Evolutionary conservation across 768 basidiomycete species (phyloP).

Genomic region (Suillus subluteus): DNA sequence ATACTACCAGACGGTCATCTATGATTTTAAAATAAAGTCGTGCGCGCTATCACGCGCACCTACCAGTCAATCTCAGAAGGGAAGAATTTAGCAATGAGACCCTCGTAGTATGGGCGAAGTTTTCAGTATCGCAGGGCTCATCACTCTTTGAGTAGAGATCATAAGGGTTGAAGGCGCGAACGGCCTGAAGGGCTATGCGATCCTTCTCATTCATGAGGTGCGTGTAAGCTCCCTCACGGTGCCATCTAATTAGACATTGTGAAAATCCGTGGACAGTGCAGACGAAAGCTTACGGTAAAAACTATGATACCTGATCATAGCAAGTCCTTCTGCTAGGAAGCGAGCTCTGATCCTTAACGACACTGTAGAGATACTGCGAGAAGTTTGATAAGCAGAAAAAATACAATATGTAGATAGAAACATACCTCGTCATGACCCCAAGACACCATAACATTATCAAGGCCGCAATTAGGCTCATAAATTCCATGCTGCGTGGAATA

Average conservation of each 20-base stretch:
- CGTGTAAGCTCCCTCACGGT: conserved; percentile 82
- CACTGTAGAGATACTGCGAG: conserved; percentile 76
- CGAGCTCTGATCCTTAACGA: conserved; percentile 80
- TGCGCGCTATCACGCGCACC: not conserved
- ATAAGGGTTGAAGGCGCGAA: conserved; percentile 90
- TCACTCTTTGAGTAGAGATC: conserved; percentile 93
- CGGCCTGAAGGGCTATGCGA: conserved; percentile 64
- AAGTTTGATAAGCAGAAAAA: not conserved
- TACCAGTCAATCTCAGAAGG: conserved; percentile 83
- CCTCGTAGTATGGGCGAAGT: conserved; percentile 83
- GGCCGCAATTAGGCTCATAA: conserved; percentile 77
- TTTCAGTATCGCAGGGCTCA: conserved; percentile 59
- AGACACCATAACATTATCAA: conserved; percentile 85
- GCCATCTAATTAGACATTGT: conserved; percentile 56
- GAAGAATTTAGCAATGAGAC: conserved; percentile 85
- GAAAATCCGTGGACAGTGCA: conserved; percentile 10
- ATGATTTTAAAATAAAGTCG: not conserved
- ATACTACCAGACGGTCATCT: not conserved
- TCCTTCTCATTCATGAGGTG: conserved; percentile 82
- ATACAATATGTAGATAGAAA: conserved; percentile 8
- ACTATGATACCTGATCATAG: conserved; percentile 94
- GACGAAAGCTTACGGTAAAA: conserved; percentile 73
- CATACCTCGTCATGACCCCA: conserved; percentile 92
- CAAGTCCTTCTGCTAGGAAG: conserved; percentile 81
- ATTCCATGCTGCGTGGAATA: conserved; percentile 77